Conservation (phyloP, 106 monocot genomes). For the Dendrobium huoshanense region DNA sequence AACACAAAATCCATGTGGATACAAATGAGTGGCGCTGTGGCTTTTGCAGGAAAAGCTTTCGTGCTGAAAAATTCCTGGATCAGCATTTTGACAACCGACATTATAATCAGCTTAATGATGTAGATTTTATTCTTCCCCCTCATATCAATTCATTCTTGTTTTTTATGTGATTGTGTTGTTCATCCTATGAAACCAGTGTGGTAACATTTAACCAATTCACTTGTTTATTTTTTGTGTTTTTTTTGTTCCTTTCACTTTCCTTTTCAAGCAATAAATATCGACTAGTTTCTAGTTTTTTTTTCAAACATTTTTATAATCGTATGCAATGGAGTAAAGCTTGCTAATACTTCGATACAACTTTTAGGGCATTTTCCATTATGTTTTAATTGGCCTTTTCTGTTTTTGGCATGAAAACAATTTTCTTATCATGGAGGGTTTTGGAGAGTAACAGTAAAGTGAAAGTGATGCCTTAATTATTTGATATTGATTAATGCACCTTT, state of each 20-base stretch:
- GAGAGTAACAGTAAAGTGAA: too few species aligned
- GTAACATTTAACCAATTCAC: neutral
- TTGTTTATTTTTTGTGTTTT: neutral
- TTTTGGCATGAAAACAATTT: neutral
- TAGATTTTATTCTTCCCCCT: conserved; percentile 14
- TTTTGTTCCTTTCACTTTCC: neutral
- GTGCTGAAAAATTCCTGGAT: conserved; percentile 83
- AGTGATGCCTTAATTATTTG: neutral
- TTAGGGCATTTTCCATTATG: neutral
- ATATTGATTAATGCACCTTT: neutral
- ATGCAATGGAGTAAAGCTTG: neutral
- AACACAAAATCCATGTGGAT: conserved; percentile 81
- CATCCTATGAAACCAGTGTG: neutral
- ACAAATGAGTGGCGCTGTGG: conserved; percentile 89
- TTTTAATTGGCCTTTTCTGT: neutral
- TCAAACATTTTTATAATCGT: neutral
- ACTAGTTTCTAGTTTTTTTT: neutral
- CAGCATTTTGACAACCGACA: conserved; percentile 93
- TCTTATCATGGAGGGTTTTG: neutral
- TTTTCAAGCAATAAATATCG: neutral
- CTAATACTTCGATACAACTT: neutral
- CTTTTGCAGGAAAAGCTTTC: conserved; percentile 89
- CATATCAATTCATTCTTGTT: neutral
- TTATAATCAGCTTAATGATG: conserved; percentile 73
- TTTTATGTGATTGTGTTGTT: neutral